Conservation (phyloP, 2,329 filamentous ascomycete species). For the Xylariomycetidae sp. region DNA sequence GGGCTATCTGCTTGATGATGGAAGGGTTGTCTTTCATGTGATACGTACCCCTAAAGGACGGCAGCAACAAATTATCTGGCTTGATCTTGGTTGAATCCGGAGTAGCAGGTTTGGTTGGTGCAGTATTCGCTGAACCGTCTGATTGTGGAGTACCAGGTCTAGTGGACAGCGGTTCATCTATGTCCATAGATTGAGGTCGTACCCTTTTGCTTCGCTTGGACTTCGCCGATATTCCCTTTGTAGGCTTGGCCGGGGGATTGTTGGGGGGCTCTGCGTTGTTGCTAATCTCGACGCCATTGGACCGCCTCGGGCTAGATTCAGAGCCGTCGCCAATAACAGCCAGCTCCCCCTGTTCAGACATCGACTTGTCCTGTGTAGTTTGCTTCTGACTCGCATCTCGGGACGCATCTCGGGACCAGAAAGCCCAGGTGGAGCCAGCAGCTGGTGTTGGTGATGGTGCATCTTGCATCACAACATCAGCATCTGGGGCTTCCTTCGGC, state of each 20-base stretch:
- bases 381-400: conserved; percentile 30
- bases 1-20: conserved; percentile 61
- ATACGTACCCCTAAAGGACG: conserved; percentile 67
- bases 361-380: too few relatives aligned
- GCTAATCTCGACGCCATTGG: conserved; percentile 39
- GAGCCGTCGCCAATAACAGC: conserved; percentile 55
- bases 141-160: conserved; percentile 30
- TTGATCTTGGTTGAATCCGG: conserved; percentile 31
- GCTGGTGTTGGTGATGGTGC: conserved; percentile 34
- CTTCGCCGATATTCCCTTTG: conserved; percentile 24
- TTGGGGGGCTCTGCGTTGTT: conserved; percentile 26
- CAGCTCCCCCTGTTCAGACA: conserved; percentile 45
- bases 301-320: conserved; percentile 48
- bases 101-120: conserved; percentile 24
- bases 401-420: conserved; percentile 64
- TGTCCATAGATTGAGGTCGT: conserved; percentile 44
- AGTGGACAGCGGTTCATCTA: conserved; percentile 33
- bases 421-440: conserved; percentile 69
- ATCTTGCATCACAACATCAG: conserved; percentile 42
- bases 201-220: conserved; percentile 40
- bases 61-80: conserved; percentile 61
- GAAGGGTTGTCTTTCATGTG: conserved; percentile 62
- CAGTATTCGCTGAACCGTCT: conserved; percentile 22
- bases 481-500: too few relatives aligned
- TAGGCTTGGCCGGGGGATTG: conserved; percentile 24